A percentile compares a stretch with the other conserved stretches of the same genome.
Conservation (phyloP, 805 yeast genomes). For the Metschnikowia lochheadii region DNA sequence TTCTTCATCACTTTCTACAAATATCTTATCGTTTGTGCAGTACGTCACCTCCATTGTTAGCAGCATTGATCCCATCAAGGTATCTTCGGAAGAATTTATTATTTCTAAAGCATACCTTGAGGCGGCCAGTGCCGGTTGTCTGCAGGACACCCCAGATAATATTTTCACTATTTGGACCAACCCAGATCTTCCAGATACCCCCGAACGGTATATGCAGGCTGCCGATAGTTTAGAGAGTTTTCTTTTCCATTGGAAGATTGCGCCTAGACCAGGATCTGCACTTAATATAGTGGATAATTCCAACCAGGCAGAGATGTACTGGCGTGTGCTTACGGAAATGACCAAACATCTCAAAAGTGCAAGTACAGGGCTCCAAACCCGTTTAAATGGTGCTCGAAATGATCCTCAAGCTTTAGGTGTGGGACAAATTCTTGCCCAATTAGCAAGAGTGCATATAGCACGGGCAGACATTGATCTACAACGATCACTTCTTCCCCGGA, state of each 20-base stretch:
- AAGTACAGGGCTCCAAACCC: conserved; percentile 27
- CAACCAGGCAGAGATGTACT: conserved; percentile 21
- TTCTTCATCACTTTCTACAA: too few relatives aligned
- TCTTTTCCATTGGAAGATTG: conserved; percentile 33
- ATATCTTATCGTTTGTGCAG: conserved; percentile 16
- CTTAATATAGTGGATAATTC: conserved; percentile 2
- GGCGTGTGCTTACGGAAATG: conserved; percentile 41
- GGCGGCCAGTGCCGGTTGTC: conserved; percentile 4
- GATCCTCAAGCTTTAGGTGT: conserved; percentile 20
- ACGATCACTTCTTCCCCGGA: conserved; percentile 32
- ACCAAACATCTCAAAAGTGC: conserved; percentile 36
- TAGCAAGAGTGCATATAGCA: conserved; percentile 44
- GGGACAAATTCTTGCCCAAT: conserved; percentile 32
- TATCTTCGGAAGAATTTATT: not conserved
- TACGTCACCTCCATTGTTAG: not conserved
- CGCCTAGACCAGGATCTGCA: conserved; percentile 7
- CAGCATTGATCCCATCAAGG: not conserved
- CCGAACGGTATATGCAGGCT: conserved; percentile 39
- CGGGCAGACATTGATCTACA: conserved; percentile 52
- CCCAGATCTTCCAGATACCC: conserved; percentile 21
- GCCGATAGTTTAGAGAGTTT: conserved; percentile 42
- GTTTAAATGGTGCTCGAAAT: not conserved
- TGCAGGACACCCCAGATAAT: conserved; percentile 14
- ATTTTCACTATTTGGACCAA: conserved; percentile 34
- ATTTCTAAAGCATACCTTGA: conserved; percentile 24